Evolutionary conservation across 2,329 filamentous ascomycete species (phyloP), one percentile per base, ranked within the genome.

Genomic region (Exophiala mesophila): DNA sequence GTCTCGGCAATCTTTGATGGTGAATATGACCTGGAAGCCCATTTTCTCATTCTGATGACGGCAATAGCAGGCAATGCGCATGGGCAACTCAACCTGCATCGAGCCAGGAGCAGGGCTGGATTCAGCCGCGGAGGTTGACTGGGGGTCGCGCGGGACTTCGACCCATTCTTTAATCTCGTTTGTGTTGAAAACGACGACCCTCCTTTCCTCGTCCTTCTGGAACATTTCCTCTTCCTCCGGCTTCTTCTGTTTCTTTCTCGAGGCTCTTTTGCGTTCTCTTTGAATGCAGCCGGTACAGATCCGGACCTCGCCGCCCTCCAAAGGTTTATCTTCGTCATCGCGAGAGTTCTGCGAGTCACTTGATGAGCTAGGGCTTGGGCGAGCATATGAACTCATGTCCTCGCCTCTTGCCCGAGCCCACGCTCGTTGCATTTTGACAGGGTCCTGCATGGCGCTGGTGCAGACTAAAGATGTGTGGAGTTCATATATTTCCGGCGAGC

Each of bases 51-150:
- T 81, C 56, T 97, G 90, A 61, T 98, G 90, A 15, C 90, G 81
- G 66, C 90, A 97, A 65, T 97, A 98, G 63, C 90, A 98, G 17
- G 89, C 88, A 57, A 98, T 96, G 7, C 90, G 83, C 89, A 97
- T 95, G 0, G 88, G 88, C 2, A 87, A 80, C 54, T 89, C 83
- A 16, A 94, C 81, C 58, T 88, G 83, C 70, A 87, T 80, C 5
- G 83, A 78, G 37, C 78, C 80, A 34, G 73, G 71, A 32, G 71
- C 68, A 19, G 72, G 64, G n/a, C 36, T 28, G 10, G 28, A 23
- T 9, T 44, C 47, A 10, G 23, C 17, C 7, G 23, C 40, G n/a
- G 15, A 18, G 64, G 63, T 16, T 28, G n/a, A n/a, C 28, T 18
- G 26, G 16, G 74, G 70, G 57, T 77, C 70, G 58, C 72, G 67